A percentile compares a stretch with the other conserved stretches of the same genome.
Evolutionary conservation across 2,329 filamentous ascomycete species (phyloP).

Genomic region (Aspergillus pseudoterreus): DNA sequence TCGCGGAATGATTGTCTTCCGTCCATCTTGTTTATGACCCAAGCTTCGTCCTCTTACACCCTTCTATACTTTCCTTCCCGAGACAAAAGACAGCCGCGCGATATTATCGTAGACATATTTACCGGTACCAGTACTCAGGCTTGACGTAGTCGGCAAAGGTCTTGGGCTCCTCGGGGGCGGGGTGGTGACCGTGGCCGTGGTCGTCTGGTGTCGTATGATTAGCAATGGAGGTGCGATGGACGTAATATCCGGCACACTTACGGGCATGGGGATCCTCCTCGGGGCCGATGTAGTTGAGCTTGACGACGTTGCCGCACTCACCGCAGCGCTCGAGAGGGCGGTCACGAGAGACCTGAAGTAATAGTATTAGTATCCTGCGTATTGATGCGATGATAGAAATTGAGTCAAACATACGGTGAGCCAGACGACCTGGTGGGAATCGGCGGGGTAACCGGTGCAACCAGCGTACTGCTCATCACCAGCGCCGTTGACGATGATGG

Average conservation of each 20-base stretch:
- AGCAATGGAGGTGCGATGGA: background rate
- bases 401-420: conserved; percentile 61
- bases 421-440: conserved; percentile 90
- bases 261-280: conserved; percentile 66
- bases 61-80: background rate
- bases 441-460: conserved; percentile 89
- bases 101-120: conserved; percentile 26
- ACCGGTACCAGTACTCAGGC: conserved; percentile 82
- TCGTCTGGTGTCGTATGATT: conserved; percentile 29
- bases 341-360: conserved; percentile 69
- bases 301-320: conserved; percentile 94
- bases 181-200: conserved; percentile 41
- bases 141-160: conserved; percentile 95
- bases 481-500: conserved; percentile 84
- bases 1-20: background rate
- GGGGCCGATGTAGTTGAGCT: conserved; percentile 94
- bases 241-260: conserved; percentile 23
- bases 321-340: conserved; percentile 92
- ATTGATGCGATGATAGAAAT: background rate
- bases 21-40: background rate
- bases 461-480: conserved; percentile 96
- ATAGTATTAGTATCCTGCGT: background rate
- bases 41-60: background rate
- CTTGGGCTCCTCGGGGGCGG: conserved; percentile 76
- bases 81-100: conserved; percentile 10